Percentiles rank a stretch among this genome's conserved stretches.
Conservation (phyloP, 768 basidiomycete genomes). For the Lactarius quietus region DNA sequence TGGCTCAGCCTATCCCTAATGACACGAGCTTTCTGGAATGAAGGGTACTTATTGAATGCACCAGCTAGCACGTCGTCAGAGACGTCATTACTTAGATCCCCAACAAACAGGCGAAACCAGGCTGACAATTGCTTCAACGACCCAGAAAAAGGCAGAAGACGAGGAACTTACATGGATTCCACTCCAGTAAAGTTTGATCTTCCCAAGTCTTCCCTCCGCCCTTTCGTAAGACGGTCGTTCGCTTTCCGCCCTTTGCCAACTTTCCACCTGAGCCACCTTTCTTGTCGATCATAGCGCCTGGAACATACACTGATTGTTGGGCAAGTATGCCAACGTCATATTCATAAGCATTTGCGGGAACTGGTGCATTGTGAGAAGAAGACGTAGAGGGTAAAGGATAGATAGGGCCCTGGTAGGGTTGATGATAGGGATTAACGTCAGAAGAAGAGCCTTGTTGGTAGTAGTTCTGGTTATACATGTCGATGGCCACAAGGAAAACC, state of each 20-base stretch:
- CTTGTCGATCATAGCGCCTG: conserved; percentile 87
- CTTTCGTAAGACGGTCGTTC: conserved; percentile 91
- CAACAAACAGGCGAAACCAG: conserved; percentile 97
- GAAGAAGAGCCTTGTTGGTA: conserved; percentile 24
- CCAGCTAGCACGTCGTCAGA: conserved; percentile 91
- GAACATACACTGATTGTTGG: conserved; percentile 89
- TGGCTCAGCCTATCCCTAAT: conserved; percentile 91
- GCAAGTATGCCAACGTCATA: conserved; percentile 89
- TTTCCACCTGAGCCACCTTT: conserved; percentile 83
- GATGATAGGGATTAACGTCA: conserved; percentile 79
- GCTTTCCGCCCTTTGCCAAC: conserved; percentile 84
- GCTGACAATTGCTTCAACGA: conserved; percentile 43
- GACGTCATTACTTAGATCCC: conserved; percentile 97
- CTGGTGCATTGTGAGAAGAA: conserved; percentile 67
- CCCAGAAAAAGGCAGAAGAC: neutral
- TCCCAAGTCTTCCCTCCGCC: conserved; percentile 98
- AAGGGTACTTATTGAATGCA: conserved; percentile 90
- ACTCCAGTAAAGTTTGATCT: conserved; percentile 93
- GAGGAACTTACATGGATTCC: conserved; percentile 82
- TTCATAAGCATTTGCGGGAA: conserved; percentile 88
- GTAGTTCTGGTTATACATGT: conserved; percentile 50
- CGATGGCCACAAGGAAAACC: conserved; percentile 19
- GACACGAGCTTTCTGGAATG: conserved; percentile 93
- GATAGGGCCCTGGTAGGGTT: conserved; percentile 73
- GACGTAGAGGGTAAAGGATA: conserved; percentile 61